These are phyloP conservation scores for Talaromyces stipitatus DNA, from an alignment of 495 filamentous ascomycete genomes.

Conservation along the genomic window DNA sequence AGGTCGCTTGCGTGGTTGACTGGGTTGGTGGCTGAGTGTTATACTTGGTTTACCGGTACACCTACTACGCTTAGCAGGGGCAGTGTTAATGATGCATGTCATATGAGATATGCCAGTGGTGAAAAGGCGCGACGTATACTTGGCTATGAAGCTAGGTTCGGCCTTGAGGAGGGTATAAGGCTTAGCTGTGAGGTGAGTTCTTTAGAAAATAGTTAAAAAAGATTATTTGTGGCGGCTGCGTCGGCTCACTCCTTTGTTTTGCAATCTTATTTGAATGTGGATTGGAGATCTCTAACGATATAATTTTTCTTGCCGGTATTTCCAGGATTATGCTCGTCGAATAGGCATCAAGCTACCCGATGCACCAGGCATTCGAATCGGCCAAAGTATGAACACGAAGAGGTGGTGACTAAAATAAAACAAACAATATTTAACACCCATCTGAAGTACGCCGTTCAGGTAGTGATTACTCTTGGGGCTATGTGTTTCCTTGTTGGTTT, in stretches of 20 bases:
- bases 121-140: constrained; percentile 49
- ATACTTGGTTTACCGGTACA: constrained; percentile 43
- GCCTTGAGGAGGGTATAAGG: constrained; percentile 48
- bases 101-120: constrained; percentile 46
- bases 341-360: constrained; percentile 22
- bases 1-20: constrained; percentile 37
- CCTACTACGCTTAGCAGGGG: constrained; percentile 46
- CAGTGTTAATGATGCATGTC: constrained; percentile 48
- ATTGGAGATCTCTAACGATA: background rate
- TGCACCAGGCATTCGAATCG: background rate
- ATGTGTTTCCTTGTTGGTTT: background rate
- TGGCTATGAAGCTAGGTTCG: constrained; percentile 50
- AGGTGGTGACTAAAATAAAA: background rate
- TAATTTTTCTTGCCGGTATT: constrained; percentile 2
- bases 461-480: background rate
- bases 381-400: background rate
- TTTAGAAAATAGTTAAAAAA: background rate
- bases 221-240: background rate
- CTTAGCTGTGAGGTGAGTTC: constrained; percentile 40
- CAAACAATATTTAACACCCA: background rate
- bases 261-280: background rate
- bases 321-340: constrained; percentile 32
- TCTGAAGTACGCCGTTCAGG: background rate
- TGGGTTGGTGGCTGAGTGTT: constrained; percentile 40
- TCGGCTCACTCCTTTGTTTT: background rate